Evolutionary conservation across 1,284 basidiomycete species (phyloP).

Genomic region (Cronartium quercuum): DNA sequence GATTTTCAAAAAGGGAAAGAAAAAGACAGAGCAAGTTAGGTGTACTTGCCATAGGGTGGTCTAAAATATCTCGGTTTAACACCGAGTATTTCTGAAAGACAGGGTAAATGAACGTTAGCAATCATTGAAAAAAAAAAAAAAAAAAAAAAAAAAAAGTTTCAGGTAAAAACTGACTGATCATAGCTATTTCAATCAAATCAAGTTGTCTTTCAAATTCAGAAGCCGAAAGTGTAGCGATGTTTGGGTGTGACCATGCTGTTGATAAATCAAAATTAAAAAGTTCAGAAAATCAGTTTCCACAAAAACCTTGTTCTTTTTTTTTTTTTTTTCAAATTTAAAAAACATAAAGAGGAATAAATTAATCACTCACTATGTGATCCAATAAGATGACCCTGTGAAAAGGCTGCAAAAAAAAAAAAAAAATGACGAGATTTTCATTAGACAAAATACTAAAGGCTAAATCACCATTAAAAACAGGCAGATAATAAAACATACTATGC

Average conservation of each 20-base stretch:
- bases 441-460: neutral
- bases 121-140: neutral
- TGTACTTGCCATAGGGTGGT: conserved; percentile 26
- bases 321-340: neutral
- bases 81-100: conserved; percentile 25
- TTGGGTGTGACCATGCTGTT: conserved; percentile 34
- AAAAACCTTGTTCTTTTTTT: too few relatives aligned
- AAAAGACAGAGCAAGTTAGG: neutral
- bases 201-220: conserved; percentile 15
- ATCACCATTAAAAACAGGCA: neutral
- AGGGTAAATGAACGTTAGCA: neutral
- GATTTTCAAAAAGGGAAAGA: neutral
- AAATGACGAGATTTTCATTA: neutral
- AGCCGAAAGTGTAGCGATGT: conserved; percentile 16
- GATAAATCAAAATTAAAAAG: neutral
- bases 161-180: conserved; percentile 5
- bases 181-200: conserved; percentile 23
- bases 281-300: too few relatives aligned
- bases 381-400: conserved; percentile 31
- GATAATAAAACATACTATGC: neutral
- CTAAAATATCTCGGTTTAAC: conserved; percentile 30
- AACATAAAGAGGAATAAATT: neutral
- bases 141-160: neutral
- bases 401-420: conserved; percentile 20
- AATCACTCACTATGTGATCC: conserved; percentile 33